Evolutionary conservation across 768 basidiomycete genomes (phyloP).

Genomic region (Pisolithus sp.): DNA sequence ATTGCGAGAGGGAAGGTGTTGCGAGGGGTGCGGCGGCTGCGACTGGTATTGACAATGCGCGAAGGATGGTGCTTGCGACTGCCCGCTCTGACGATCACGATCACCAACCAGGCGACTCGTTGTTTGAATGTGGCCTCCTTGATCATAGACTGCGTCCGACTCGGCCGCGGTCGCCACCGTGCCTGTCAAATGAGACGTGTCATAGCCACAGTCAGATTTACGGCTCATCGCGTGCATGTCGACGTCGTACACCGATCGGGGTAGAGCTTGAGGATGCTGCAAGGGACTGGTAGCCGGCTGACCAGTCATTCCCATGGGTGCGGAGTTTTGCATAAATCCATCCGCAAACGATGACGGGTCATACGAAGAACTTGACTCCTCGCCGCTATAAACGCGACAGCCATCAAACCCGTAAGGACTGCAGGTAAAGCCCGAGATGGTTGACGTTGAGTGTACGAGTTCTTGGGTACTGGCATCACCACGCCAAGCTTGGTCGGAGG

Average conservation of each 20-base stretch:
- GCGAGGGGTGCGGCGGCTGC: neutral
- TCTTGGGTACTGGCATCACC: conserved; percentile 18
- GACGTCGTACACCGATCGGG: neutral
- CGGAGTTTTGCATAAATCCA: neutral
- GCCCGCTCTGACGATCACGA: conserved; percentile 12
- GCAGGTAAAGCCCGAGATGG: conserved; percentile 11
- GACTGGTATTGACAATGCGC: neutral
- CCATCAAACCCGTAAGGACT: neutral
- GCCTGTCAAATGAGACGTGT: neutral
- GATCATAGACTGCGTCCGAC: neutral
- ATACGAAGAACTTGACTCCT: neutral
- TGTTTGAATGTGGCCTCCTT: conserved; percentile 5
- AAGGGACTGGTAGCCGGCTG: neutral
- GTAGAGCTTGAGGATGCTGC: neutral
- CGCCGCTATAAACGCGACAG: conserved; percentile 3
- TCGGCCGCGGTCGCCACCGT: neutral
- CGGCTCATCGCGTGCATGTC: neutral
- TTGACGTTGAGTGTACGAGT: conserved; percentile 8
- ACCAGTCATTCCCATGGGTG: neutral
- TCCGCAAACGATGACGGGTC: neutral
- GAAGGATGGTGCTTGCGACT: conserved; percentile 8
- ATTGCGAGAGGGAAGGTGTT: neutral
- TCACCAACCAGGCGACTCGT: conserved; percentile 9
- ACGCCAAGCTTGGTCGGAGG: conserved; percentile 5
- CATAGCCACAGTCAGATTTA: neutral